phyloP scores from a whole-genome alignment of 2,329 filamentous ascomycete genomes.

The Aspergillus melleus region DNA sequence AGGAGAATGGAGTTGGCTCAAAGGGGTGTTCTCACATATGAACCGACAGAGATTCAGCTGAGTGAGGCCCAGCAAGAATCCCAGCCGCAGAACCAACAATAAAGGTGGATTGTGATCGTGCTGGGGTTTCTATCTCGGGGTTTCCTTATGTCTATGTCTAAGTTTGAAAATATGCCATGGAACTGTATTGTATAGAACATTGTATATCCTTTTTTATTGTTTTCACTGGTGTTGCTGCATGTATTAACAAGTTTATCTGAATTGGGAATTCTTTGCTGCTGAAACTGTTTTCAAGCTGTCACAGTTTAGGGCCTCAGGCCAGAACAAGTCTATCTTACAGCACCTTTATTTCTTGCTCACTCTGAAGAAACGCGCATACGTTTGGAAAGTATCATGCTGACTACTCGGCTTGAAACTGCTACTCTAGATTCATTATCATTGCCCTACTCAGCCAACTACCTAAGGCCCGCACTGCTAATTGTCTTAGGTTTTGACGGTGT shows the following conservation, averaged over 20 bases:
- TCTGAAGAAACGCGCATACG: no score
- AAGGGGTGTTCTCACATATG: slow-evolving; percentile 62
- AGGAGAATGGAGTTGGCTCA: slow-evolving; percentile 64
- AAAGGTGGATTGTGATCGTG: neutral
- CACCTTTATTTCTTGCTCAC: no score
- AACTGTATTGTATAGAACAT: slow-evolving; percentile 38
- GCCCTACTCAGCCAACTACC: slow-evolving; percentile 16
- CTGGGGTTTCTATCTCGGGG: neutral
- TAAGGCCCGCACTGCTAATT: slow-evolving; percentile 9
- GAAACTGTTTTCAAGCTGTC: no score
- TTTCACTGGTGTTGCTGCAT: slow-evolving; percentile 17
- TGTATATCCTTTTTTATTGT: slow-evolving; percentile 24
- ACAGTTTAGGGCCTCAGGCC: neutral
- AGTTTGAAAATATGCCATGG: slow-evolving; percentile 13
- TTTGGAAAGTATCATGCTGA: no score
- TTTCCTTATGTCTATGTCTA: slow-evolving; percentile 5
- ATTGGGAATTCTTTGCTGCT: neutral
- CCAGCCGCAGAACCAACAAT: slow-evolving; percentile 1
- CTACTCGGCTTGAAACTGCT: no score
- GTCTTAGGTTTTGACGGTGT: slow-evolving; percentile 17
- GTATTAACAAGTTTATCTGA: slow-evolving; percentile 19
- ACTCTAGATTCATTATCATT: no score
- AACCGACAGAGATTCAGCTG: slow-evolving; percentile 19
- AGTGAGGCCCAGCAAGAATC: slow-evolving; percentile 1
- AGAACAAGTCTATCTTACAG: neutral